Evolutionary conservation across 1,284 basidiomycete species (phyloP).

Genomic region (Sphagnurus paluster): DNA sequence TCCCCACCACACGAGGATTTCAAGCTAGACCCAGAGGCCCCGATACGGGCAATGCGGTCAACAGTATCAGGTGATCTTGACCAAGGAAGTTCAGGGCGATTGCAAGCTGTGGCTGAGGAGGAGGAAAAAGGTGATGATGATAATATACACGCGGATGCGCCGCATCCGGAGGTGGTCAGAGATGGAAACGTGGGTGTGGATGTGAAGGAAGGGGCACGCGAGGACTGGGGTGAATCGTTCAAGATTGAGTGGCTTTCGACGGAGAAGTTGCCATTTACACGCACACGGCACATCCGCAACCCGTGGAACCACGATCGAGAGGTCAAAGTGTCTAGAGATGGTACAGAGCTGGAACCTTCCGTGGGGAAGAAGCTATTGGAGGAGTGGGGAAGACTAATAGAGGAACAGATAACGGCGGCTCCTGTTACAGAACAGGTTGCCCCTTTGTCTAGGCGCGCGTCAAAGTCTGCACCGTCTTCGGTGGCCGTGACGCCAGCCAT

Average conservation of each 20-base stretch:
- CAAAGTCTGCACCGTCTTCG: conserved; percentile 6
- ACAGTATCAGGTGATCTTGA: conserved; percentile 11
- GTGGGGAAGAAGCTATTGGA: conserved; percentile 74
- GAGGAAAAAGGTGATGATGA: conserved; percentile 16
- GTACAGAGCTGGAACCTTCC: conserved; percentile 87
- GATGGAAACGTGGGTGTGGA: conserved; percentile 12
- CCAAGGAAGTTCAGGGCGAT: conserved; percentile 1
- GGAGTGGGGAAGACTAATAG: conserved; percentile 64
- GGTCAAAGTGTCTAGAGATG: conserved; percentile 90
- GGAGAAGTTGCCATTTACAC: conserved; percentile 73
- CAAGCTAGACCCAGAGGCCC: conserved; percentile 43
- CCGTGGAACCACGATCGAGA: conserved; percentile 93
- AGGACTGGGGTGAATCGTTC: conserved; percentile 76
- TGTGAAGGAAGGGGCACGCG: conserved; percentile 27
- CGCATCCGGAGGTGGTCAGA: conserved; percentile 7
- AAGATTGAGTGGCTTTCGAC: conserved; percentile 84
- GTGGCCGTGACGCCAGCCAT: background rate
- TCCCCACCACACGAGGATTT: conserved; percentile 26
- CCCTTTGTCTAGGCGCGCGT: conserved; percentile 9
- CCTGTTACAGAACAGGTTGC: conserved; percentile 8
- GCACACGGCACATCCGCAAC: conserved; percentile 81
- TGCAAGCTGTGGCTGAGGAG: conserved; percentile 24
- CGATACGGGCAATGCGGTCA: conserved; percentile 37
- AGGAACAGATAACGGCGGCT: conserved; percentile 12
- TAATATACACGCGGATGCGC: conserved; percentile 11